phyloP scores from a whole-genome alignment of 805 yeast genomes.

The Maudiozyma saulgeensis region DNA sequence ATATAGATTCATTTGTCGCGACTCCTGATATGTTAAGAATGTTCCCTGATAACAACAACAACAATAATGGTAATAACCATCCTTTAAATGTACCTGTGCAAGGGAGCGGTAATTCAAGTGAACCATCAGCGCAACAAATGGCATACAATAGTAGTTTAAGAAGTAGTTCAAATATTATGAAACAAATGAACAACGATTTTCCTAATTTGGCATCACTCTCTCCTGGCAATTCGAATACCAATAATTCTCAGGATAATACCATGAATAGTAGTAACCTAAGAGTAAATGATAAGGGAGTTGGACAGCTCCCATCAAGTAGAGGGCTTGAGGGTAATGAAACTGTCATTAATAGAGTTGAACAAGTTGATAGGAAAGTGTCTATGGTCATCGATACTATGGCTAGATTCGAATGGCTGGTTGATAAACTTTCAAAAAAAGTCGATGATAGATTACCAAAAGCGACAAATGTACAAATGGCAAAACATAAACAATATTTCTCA shows the following conservation, averaged over 20 bases:
- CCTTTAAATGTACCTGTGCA: too few species aligned
- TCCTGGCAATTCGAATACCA: too few species aligned
- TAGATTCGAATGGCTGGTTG: conserved; percentile 15
- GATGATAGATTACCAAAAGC: background rate
- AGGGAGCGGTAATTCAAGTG: background rate
- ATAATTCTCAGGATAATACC: background rate
- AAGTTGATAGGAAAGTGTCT: conserved; percentile 18
- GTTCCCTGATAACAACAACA: background rate
- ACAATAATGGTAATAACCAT: too few species aligned
- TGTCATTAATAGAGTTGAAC: conserved; percentile 9
- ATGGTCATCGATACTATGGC: conserved; percentile 16
- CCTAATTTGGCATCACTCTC: background rate
- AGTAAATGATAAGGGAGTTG: background rate
- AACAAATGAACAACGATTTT: too few species aligned
- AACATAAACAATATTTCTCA: conserved; percentile 13
- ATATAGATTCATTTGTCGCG: background rate
- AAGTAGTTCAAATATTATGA: background rate
- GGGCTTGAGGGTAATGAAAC: background rate
- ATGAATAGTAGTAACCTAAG: background rate
- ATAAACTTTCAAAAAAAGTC: conserved; percentile 8
- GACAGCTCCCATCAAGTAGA: background rate
- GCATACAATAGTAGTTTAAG: background rate
- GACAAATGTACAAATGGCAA: conserved; percentile 1
- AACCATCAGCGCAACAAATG: background rate
- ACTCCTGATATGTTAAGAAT: background rate